A percentile compares a stretch with the other conserved stretches of the same genome.
Conservation (phyloP, 177 flowering plant species). For the Tripterygium wilfordii region DNA sequence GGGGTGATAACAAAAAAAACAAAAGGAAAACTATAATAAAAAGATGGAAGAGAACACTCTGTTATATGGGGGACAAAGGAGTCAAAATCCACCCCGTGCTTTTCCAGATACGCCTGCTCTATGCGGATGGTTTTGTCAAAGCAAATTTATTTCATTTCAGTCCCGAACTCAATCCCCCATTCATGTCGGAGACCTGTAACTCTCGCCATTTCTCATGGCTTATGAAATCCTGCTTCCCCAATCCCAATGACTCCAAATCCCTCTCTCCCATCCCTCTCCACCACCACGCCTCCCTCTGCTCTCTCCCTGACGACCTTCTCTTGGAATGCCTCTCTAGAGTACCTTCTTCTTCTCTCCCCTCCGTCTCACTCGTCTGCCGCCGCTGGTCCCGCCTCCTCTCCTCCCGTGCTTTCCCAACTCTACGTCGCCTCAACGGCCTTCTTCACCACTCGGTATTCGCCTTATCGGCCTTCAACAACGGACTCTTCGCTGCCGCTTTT, state of each 20-base stretch:
- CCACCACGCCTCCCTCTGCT: conserved; percentile 15
- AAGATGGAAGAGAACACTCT: too few relatives aligned
- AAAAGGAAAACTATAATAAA: too few relatives aligned
- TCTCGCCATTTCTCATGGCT: conserved; percentile 78
- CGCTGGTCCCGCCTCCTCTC: conserved; percentile 53
- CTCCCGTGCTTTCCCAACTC: conserved; percentile 42
- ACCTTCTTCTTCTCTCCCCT: conserved; percentile 51
- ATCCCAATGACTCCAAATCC: conserved; percentile 29
- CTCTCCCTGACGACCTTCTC: conserved; percentile 75
- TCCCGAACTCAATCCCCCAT: neutral
- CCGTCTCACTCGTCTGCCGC: conserved; percentile 62
- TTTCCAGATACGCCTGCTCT: too few relatives aligned
- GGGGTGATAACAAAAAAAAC: too few relatives aligned
- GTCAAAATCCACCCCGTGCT: too few relatives aligned
- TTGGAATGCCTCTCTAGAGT: conserved; percentile 72
- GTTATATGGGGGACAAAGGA: too few relatives aligned
- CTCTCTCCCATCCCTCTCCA: conserved; percentile 11
- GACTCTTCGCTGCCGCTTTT: conserved; percentile 34
- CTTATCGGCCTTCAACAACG: conserved; percentile 31
- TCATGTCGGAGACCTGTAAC: conserved; percentile 45
- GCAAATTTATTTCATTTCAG: too few relatives aligned
- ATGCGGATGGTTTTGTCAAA: too few relatives aligned
- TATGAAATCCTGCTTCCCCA: conserved; percentile 77
- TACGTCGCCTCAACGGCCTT: conserved; percentile 52
- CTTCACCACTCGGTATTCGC: conserved; percentile 43